Conservation (phyloP, 495 filamentous ascomycete species). For the Hapsidospora chrysogenum region DNA sequence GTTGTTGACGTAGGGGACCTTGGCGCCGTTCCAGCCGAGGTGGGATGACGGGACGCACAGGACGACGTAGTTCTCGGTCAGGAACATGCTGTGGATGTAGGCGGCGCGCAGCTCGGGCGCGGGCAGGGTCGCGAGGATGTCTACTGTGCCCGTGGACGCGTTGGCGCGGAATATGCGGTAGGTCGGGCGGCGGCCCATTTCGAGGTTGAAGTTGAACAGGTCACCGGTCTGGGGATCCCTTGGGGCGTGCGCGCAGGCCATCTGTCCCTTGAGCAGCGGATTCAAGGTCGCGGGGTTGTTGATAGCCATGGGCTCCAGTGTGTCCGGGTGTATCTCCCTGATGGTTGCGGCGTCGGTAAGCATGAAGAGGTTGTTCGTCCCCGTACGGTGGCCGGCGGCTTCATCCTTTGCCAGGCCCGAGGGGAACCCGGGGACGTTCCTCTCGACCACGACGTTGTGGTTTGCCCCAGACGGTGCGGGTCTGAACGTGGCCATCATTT, state of each 20-base stretch:
- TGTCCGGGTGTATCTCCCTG: slow-evolving; percentile 47
- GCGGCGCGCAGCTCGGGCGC: slow-evolving; percentile 24
- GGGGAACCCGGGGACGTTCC: slow-evolving; percentile 26
- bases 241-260: slow-evolving; percentile 52
- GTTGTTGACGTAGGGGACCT: slow-evolving; percentile 38
- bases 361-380: slow-evolving; percentile 33
- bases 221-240: slow-evolving; percentile 56
- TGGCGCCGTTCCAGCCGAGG: slow-evolving; percentile 26
- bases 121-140: slow-evolving; percentile 50
- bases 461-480: slow-evolving; percentile 18
- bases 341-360: slow-evolving; percentile 41
- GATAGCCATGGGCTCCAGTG: slow-evolving; percentile 50
- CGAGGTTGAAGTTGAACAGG: slow-evolving; percentile 64
- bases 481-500: slow-evolving; percentile 41
- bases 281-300: slow-evolving; percentile 42
- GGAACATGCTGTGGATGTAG: slow-evolving; percentile 60
- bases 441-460: slow-evolving; percentile 41
- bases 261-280: slow-evolving; percentile 43
- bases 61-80: slow-evolving; percentile 47
- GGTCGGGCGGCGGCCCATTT: slow-evolving; percentile 11
- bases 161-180: slow-evolving; percentile 53
- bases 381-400: slow-evolving; percentile 10
- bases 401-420: slow-evolving; percentile 20
- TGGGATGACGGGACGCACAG: slow-evolving; percentile 44
- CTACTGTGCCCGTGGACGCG: slow-evolving; percentile 41